Percentiles rank a stretch among this genome's conserved stretches.
Conservation (phyloP, 2,329 filamentous ascomycete genomes). For the Exophiala lecanii-corni region DNA sequence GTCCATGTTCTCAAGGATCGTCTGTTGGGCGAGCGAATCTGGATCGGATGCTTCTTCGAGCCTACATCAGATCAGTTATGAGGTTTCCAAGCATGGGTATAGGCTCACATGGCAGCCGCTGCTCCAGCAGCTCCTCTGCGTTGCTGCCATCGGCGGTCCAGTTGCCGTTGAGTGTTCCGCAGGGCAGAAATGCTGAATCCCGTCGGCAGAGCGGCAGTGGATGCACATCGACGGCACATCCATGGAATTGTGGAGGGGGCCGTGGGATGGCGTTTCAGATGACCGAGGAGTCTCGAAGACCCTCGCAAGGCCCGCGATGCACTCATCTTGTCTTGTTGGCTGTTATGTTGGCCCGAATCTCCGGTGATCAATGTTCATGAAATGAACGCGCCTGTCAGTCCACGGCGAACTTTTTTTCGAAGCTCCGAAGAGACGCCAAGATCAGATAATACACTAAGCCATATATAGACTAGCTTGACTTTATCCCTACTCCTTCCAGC, state of each 20-base stretch:
- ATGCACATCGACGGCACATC: conserved; percentile 36
- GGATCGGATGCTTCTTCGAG: conserved; percentile 57
- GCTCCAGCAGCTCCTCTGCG: conserved; percentile 40
- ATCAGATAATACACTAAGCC: not conserved
- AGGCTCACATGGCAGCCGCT: conserved; percentile 42
- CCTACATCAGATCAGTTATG: conserved; percentile 28
- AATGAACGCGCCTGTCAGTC: too few relatives aligned
- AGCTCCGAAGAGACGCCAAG: not conserved
- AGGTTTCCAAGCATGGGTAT: not conserved
- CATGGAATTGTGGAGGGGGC: conserved; percentile 35
- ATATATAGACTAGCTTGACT: not conserved
- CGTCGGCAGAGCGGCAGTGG: conserved; percentile 13
- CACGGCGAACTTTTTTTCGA: not conserved
- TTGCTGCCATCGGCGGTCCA: conserved; percentile 40
- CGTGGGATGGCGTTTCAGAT: conserved; percentile 33
- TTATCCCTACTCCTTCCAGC: too few relatives aligned
- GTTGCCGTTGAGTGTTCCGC: conserved; percentile 26
- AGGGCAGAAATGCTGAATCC: conserved; percentile 4
- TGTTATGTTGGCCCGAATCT: not conserved
- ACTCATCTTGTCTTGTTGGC: conserved; percentile 20
- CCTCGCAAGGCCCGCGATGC: conserved; percentile 22
- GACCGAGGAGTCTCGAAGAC: conserved; percentile 24
- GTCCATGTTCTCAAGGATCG: conserved; percentile 74
- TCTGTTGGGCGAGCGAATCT: conserved; percentile 54
- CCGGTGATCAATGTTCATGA: too few relatives aligned